A percentile compares a stretch with the other conserved stretches of the same genome.
These are phyloP conservation scores for Phytopythium sindhum DNA, from an alignment of 352 stramenopile genomes.

Conservation along the genomic window DNA sequence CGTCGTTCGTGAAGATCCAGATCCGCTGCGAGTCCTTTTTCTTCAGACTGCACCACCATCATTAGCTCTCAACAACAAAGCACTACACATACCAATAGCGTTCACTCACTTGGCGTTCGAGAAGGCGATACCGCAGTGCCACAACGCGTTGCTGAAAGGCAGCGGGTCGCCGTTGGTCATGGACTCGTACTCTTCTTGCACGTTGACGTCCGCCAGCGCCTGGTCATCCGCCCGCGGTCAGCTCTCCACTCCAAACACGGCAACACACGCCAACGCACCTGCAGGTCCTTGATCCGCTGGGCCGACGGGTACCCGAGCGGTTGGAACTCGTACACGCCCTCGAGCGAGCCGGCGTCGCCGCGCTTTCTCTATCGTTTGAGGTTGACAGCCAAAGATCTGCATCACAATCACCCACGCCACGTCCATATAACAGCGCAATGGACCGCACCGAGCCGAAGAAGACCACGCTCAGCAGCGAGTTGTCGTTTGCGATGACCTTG, in stretches of 20 bases:
- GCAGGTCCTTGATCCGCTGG: conserved; percentile 71
- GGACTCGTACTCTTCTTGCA: conserved; percentile 39
- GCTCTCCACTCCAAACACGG: background rate
- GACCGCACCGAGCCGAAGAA: conserved; percentile 70
- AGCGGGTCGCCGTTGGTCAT: conserved; percentile 62
- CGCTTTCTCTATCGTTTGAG: conserved; percentile 41
- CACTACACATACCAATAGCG: background rate
- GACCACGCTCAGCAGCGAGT: conserved; percentile 69
- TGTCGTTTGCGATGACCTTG: conserved; percentile 79
- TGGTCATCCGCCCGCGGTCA: conserved; percentile 5
- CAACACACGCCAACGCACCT: conserved; percentile 16
- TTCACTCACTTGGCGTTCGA: conserved; percentile 65
- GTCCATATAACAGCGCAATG: too few relatives aligned
- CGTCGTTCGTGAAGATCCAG: conserved; percentile 86
- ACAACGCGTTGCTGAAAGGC: conserved; percentile 79
- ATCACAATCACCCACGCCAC: background rate
- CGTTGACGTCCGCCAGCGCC: conserved; percentile 45
- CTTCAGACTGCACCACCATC: conserved; percentile 48
- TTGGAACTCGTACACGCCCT: conserved; percentile 78
- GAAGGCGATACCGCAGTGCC: conserved; percentile 80
- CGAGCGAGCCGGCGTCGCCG: conserved; percentile 49
- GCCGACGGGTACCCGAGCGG: conserved; percentile 66
- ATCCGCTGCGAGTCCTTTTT: conserved; percentile 84
- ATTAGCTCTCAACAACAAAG: background rate
- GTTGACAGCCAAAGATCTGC: background rate